Base-by-base conservation (phyloP, 257 asterid genomes). In the Cinchona pubescens region DNA sequence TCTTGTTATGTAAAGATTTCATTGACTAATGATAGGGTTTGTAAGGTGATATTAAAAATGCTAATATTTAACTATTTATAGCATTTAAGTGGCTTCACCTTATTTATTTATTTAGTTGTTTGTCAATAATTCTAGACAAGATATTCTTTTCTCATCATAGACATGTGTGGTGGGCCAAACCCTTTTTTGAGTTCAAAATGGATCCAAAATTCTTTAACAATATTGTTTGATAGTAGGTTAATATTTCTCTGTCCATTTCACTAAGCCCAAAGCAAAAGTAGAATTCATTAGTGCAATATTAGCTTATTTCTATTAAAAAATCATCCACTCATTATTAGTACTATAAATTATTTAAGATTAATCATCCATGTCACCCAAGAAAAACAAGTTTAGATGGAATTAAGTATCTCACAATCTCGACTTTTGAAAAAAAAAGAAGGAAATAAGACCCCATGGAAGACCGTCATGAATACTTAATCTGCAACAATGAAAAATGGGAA, bases 391-490 rank as follows among this genome's bases (percentile, higher is more conserved):
- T n/a, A n/a, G n/a, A n/a, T n/a, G n/a, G n/a, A n/a, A n/a, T n/a
- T n/a, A n/a, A n/a, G n/a, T n/a, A n/a, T n/a, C n/a, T n/a, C n/a
- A n/a, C n/a, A n/a, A n/a, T n/a, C n/a, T n/a, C n/a, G n/a, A n/a
- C n/a, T n/a, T n/a, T n/a, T n/a, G n/a, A n/a, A n/a, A n/a, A n/a
- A n/a, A n/a, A n/a, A n/a, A n/a, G n/a, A n/a, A n/a, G n/a, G n/a
- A n/a, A 82, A 70, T 58, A 69, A 72, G 66, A 69, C n/a, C 21
- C 75, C 82, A 82, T 32, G 32, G 13, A 58, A 46, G 49, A 29
- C 3, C 29, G 46, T n/a, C 35, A 35, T 10, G 27, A 35, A 13
- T 30, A 60, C 25, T 49, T 61, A 49, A n/a, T 51, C 43, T 42
- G 29, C 27, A n/a, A 25, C 29, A 9, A 12, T 18, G 65, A 55